Base-by-base conservation (phyloP, 257 asterid species). In the Parsonsia alboflavescens region DNA sequence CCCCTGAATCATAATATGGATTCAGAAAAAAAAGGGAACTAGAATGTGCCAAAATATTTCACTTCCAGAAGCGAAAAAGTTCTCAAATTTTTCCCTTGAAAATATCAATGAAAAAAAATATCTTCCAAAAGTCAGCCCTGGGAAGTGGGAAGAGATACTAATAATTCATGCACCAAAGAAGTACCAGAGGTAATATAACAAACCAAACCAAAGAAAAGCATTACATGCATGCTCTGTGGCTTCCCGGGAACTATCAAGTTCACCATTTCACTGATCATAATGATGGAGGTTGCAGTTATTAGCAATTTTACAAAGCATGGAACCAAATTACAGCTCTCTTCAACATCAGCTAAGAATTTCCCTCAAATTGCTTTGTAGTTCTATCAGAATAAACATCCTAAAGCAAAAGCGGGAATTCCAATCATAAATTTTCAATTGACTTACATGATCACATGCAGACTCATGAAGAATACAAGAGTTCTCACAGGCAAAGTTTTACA, bases 401-500 rank as follows among this genome's bases (percentile, higher is more conserved):
- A 58, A 79, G 78, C 79, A 76, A 83, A 77, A 28, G 44, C 28
- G 30, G 46, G 71, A 74, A 70, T 74, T 71, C n/a, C 49, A 70
- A 70, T 68, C 72, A 73, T 44, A 48, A 77, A 56, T 69, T 16
- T 28, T 2, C 68, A 73, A 77, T 13, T 8, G 33, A 63, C 21
- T 15, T 21, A 30, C 64, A 50, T 44, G 71, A 63, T 24, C 26
- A 19, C 74, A 30, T 70, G 63, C 64, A 52, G 28, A 46, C 15
- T 61, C 33, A 56, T 16, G 52, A 39, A 21, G 75, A 42, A 56
- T 16, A 68, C 73, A 73, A 76, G 54, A 52, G 48, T 61, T 57
- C 75, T 54, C 42, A 44, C 77, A 44, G 61, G 73, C 72, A 7
- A 21, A 72, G 64, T 49, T 17, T 72, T 76, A 73, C 63, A 77